Conservation (phyloP, 2,329 filamentous ascomycete genomes). For the Zymoseptoria ardabiliae region DNA sequence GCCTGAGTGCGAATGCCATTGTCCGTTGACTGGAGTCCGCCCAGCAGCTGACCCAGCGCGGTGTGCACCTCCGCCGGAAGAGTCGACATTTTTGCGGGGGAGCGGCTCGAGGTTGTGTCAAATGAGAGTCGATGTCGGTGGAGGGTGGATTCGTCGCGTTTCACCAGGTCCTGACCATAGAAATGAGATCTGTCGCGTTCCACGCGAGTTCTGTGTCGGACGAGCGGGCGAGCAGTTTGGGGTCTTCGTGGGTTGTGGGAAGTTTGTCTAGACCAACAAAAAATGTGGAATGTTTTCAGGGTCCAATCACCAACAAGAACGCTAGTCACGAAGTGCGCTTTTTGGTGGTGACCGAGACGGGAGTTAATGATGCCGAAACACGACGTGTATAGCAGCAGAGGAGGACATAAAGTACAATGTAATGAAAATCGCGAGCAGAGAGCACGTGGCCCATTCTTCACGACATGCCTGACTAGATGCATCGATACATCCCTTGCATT, state of each 20-base stretch:
- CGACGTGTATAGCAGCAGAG: neutral
- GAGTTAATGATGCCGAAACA: too few species aligned
- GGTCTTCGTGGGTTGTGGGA: neutral
- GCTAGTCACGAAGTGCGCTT: neutral
- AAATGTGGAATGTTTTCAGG: neutral
- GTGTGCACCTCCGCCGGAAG: constrained; percentile 76
- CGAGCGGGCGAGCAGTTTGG: neutral
- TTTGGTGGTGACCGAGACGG: too few species aligned
- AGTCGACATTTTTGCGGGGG: constrained; percentile 49
- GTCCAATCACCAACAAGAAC: neutral
- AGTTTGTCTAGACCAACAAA: neutral
- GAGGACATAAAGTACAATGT: too few species aligned
- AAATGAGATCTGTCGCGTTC: neutral
- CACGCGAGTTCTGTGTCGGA: neutral
- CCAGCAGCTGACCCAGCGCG: constrained; percentile 77
- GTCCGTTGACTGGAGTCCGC: constrained; percentile 81
- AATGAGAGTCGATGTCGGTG: neutral
- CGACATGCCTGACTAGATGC: neutral
- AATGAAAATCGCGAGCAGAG: too few species aligned
- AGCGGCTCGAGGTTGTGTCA: constrained; percentile 1
- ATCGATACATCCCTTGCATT: neutral
- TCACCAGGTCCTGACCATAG: neutral
- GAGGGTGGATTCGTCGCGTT: neutral
- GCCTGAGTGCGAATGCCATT: constrained; percentile 78
- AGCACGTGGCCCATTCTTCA: neutral